Evolutionary conservation across 2,329 filamentous ascomycete species (phyloP).

Genomic region (Phyllachora maydis): DNA sequence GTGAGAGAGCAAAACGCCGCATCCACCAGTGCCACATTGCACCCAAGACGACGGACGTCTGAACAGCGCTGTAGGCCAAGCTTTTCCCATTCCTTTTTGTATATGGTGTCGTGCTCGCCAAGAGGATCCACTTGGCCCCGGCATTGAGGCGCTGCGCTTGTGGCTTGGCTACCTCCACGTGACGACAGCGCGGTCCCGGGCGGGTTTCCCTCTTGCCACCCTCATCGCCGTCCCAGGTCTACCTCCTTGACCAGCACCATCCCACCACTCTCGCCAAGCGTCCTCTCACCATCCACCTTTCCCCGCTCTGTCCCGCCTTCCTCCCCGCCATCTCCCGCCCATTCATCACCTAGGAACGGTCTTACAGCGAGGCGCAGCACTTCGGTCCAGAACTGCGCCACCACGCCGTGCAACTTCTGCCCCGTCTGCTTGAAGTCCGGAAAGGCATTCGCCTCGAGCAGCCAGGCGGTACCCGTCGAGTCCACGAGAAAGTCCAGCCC

Average conservation of each 20-base stretch:
- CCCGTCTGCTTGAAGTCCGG: conserved; percentile 93
- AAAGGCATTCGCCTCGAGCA: conserved; percentile 89
- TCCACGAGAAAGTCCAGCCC: conserved; percentile 83
- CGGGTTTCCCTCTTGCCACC: conserved; percentile 1
- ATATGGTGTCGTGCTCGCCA: too few species aligned
- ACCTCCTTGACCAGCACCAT: conserved; percentile 32
- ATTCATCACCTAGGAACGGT: conserved; percentile 37
- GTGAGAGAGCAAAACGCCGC: too few species aligned
- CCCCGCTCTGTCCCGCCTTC: conserved; percentile 6
- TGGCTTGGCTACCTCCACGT: too few species aligned
- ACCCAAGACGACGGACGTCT: too few species aligned
- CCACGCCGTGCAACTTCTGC: conserved; percentile 45
- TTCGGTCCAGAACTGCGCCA: conserved; percentile 57
- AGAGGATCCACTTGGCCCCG: too few species aligned
- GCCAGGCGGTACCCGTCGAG: conserved; percentile 37
- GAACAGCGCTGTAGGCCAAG: too few species aligned
- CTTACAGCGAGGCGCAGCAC: conserved; percentile 46
- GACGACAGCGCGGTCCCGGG: too few species aligned
- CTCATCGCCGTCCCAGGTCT: conserved; percentile 25
- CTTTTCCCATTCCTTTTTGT: too few species aligned
- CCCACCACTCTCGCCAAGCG: conserved; percentile 10
- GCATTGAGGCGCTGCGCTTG: too few species aligned
- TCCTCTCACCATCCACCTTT: conserved; percentile 7
- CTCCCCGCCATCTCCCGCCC: conserved; percentile 5
- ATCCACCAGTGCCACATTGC: too few species aligned